phyloP scores from a whole-genome alignment of 179 eudicot genomes.

The Vitellaria paradoxa region DNA sequence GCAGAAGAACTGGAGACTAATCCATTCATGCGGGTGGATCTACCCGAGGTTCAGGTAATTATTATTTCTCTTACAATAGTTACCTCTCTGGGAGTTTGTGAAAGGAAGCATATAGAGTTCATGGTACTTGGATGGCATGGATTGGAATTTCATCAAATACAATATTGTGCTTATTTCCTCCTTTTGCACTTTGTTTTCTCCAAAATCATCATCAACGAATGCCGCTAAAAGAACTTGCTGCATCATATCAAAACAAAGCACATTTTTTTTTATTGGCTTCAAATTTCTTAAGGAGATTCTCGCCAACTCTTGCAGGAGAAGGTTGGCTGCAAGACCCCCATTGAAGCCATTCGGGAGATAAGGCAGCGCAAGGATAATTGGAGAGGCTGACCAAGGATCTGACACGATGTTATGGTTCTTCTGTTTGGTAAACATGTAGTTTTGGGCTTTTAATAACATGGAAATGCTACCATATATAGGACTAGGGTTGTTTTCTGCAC shows the following conservation, averaged over 20 bases:
- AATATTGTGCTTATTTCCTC: background rate
- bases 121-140: background rate
- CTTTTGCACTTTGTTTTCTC: too few species aligned
- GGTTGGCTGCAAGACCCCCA: constrained; percentile 64
- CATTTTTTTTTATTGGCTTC: background rate
- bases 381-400: constrained; percentile 51
- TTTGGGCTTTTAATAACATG: background rate
- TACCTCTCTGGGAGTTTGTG: background rate
- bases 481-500: background rate
- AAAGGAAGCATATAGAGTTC: background rate
- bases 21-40: constrained; percentile 85
- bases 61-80: constrained; percentile 3
- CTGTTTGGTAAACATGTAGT: background rate
- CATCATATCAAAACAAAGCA: background rate
- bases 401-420: constrained; percentile 2
- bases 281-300: background rate
- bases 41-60: constrained; percentile 79
- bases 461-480: too few species aligned
- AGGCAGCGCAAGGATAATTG: constrained; percentile 87
- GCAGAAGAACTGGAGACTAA: constrained; percentile 82
- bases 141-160: background rate
- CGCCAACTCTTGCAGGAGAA: constrained; percentile 44
- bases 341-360: constrained; percentile 65
- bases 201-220: background rate
- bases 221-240: too few species aligned